phyloP scores from a whole-genome alignment of 2,329 filamentous ascomycete genomes.

The Aureobasidium subglaciale region DNA sequence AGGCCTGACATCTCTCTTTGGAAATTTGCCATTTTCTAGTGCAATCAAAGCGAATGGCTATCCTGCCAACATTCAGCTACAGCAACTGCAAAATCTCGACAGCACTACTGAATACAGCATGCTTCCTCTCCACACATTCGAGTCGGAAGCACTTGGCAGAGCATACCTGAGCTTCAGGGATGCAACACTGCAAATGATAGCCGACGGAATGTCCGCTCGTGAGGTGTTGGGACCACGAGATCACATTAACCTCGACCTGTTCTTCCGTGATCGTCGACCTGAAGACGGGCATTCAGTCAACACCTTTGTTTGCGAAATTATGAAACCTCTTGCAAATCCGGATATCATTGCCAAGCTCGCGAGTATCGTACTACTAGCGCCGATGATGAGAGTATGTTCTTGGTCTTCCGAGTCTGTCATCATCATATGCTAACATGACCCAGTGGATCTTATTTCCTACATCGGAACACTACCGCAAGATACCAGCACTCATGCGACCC shows the following conservation, averaged over 20 bases:
- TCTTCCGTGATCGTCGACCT: neutral
- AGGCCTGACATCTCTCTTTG: neutral
- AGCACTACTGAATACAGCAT: neutral
- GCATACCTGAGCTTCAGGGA: conserved; percentile 11
- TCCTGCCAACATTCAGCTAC: conserved; percentile 3
- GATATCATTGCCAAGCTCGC: conserved; percentile 7
- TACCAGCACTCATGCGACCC: conserved; percentile 12
- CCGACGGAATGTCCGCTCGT: neutral
- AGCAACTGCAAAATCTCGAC: conserved; percentile 7
- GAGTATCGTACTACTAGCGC: neutral
- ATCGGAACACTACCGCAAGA: conserved; percentile 11
- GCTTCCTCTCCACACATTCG: conserved; percentile 4
- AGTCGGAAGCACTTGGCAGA: neutral
- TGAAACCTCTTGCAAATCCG: conserved; percentile 9
- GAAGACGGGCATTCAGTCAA: neutral
- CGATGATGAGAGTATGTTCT: neutral
- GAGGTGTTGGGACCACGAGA: neutral
- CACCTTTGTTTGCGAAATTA: conserved; percentile 3
- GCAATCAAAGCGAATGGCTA: conserved; percentile 12
- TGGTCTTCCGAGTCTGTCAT: neutral
- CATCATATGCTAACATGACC: neutral
- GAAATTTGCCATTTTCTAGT: conserved; percentile 13
- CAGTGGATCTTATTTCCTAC: conserved; percentile 13
- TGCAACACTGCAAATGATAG: conserved; percentile 8
- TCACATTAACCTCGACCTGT: conserved; percentile 7